Conservation (phyloP, 2,329 filamentous ascomycete genomes). For the Acrodontium crateriforme region DNA sequence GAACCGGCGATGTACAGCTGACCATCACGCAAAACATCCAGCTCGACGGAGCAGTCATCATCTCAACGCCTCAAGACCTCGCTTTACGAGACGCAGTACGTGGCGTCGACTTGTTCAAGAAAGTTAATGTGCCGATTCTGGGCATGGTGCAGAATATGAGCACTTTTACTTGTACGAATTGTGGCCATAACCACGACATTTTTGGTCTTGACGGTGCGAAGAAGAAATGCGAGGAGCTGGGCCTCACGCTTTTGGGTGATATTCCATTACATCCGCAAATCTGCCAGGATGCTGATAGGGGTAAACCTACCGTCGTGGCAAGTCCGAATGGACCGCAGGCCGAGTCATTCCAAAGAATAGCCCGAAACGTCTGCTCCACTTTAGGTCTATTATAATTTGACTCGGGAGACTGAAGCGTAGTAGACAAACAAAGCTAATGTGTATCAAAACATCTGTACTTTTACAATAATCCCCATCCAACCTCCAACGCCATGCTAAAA, state of each 20-base stretch:
- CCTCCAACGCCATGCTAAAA: slow-evolving; percentile 1
- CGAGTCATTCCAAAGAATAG: slow-evolving; percentile 52
- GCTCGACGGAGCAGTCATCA: slow-evolving; percentile 72
- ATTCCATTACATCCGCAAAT: slow-evolving; percentile 78
- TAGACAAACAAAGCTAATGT: no score
- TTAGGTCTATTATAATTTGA: no score
- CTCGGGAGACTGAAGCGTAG: no score
- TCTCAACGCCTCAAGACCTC: slow-evolving; percentile 88
- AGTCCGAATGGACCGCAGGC: slow-evolving; percentile 65
- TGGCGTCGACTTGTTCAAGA: slow-evolving; percentile 85
- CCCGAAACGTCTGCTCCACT: no score
- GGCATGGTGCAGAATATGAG: slow-evolving; percentile 92
- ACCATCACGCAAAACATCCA: slow-evolving; percentile 92
- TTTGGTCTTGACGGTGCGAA: slow-evolving; percentile 26
- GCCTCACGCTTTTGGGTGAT: slow-evolving; percentile 71
- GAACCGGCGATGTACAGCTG: slow-evolving; percentile 88
- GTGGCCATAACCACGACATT: slow-evolving; percentile 22
- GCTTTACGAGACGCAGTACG: slow-evolving; percentile 84
- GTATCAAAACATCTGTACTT: no score
- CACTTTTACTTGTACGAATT: slow-evolving; percentile 62
- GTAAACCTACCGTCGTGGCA: slow-evolving; percentile 79
- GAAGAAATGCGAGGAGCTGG: slow-evolving; percentile 55
- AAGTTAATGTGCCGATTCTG: slow-evolving; percentile 64
- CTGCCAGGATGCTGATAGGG: slow-evolving; percentile 73
- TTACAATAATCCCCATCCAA: no score